These are phyloP conservation scores for Eucalyptus curtisii DNA, from an alignment of 345 rosid genomes.

Conservation along the genomic window DNA sequence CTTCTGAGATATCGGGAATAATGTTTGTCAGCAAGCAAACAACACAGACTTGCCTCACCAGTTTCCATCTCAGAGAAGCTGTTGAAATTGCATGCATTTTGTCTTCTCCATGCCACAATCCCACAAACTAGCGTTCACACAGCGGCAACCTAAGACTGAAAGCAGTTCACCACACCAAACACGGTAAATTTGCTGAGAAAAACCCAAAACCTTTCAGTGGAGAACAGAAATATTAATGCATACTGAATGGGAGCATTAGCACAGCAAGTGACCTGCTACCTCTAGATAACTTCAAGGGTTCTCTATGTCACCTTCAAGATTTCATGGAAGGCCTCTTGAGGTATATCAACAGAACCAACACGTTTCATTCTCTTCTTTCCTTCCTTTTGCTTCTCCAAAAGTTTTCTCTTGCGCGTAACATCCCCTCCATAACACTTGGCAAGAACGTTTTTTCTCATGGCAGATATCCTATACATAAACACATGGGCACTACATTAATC, in stretches of 20 bases:
- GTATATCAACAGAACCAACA: conserved; percentile 93
- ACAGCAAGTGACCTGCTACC: not conserved
- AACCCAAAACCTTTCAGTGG: not conserved
- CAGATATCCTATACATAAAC: conserved; percentile 42
- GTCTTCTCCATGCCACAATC: not conserved
- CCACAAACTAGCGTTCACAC: not conserved
- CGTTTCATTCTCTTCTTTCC: conserved; percentile 98
- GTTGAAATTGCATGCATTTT: not conserved
- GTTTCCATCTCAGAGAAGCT: not conserved
- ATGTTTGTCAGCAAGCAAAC: not conserved
- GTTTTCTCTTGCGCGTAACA: conserved; percentile 81
- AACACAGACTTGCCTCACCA: not conserved
- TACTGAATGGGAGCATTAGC: not conserved
- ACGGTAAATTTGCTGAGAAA: not conserved
- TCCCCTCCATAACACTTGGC: conserved; percentile 99
- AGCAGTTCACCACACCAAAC: not conserved
- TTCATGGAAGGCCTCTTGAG: conserved; percentile 94
- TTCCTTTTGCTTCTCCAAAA: conserved; percentile 93
- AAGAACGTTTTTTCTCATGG: conserved; percentile 96
- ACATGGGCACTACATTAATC: not conserved
- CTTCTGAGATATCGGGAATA: not conserved
- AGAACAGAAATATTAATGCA: not conserved
- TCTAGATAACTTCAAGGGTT: not conserved
- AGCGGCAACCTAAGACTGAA: not conserved
- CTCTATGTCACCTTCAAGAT: conserved; percentile 72